Conservation (phyloP, 1,284 basidiomycete genomes). For the Waitea zeae region DNA sequence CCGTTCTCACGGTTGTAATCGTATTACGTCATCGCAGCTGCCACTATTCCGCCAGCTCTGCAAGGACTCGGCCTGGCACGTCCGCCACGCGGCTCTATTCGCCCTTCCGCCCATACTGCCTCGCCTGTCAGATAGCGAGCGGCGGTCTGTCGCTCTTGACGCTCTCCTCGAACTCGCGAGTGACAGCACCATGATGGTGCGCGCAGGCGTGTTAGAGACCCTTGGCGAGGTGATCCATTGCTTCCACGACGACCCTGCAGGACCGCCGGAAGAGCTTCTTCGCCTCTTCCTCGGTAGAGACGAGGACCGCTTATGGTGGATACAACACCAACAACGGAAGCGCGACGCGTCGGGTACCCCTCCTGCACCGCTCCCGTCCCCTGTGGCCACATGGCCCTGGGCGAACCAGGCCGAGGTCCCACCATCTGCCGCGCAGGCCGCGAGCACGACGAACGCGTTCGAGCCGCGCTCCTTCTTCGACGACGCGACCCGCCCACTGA, state of each 20-base stretch:
- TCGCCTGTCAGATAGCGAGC: conserved; percentile 35
- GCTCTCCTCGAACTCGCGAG: conserved; percentile 45
- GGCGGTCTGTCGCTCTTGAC: conserved; percentile 45
- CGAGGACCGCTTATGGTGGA: conserved; percentile 13
- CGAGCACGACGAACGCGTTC: not conserved
- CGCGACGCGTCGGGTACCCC: not conserved
- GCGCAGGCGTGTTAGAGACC: conserved; percentile 73
- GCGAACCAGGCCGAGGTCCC: not conserved
- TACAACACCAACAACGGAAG: conserved; percentile 5
- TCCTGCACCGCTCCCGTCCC: not conserved
- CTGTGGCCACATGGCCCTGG: not conserved
- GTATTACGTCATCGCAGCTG: too few species aligned
- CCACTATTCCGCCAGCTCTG: conserved; percentile 63
- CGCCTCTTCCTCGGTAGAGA: conserved; percentile 54
- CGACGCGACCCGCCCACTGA: conserved; percentile 61
- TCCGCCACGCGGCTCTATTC: conserved; percentile 80
- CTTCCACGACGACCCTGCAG: conserved; percentile 51
- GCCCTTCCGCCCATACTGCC: conserved; percentile 70
- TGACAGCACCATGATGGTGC: conserved; percentile 57
- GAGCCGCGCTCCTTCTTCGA: conserved; percentile 10
- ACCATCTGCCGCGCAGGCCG: not conserved
- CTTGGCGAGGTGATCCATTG: conserved; percentile 86
- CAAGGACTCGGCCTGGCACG: conserved; percentile 64
- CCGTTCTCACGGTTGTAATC: too few species aligned
- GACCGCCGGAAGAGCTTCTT: conserved; percentile 70